These are phyloP conservation scores for Pichia insulana DNA, from an alignment of 805 yeast genomes.

Conservation along the genomic window DNA sequence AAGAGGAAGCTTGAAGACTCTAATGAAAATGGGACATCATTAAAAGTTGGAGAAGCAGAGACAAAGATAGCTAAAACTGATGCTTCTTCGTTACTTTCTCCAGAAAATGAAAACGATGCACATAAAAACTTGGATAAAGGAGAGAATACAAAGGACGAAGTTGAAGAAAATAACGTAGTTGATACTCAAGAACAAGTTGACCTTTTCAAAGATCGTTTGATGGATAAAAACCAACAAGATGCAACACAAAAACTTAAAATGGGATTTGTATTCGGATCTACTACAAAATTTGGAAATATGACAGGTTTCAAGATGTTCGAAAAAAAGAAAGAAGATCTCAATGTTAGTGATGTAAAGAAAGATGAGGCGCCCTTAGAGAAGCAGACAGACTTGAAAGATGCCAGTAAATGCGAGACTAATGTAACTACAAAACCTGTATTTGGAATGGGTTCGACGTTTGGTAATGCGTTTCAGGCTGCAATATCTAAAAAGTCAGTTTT, in stretches of 20 bases:
- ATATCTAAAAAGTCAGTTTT: constrained; percentile 49
- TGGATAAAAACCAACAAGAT: constrained; percentile 1
- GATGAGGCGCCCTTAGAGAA: constrained; percentile 1
- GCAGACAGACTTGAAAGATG: not conserved
- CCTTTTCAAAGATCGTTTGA: not conserved
- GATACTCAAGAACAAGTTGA: not conserved
- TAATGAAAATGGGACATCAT: not conserved
- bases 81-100: no score
- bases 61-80: not conserved
- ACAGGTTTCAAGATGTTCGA: constrained; percentile 30
- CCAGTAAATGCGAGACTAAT: not conserved
- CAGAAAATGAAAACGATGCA: no score
- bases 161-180: not conserved
- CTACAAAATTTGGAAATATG: constrained; percentile 40
- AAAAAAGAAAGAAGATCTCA: constrained; percentile 29
- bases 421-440: constrained; percentile 21
- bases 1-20: not conserved
- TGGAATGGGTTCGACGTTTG: constrained; percentile 39
- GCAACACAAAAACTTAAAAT: constrained; percentile 28
- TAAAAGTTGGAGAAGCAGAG: not conserved
- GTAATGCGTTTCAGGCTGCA: constrained; percentile 48
- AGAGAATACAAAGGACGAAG: not conserved
- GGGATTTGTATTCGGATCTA: constrained; percentile 45
- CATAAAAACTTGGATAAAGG: no score
- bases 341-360: constrained; percentile 7